Evolutionary conservation across 2,329 filamentous ascomycete species (phyloP), one percentile per base, ranked within the genome.

Genomic region (Sporothrix inflata): DNA sequence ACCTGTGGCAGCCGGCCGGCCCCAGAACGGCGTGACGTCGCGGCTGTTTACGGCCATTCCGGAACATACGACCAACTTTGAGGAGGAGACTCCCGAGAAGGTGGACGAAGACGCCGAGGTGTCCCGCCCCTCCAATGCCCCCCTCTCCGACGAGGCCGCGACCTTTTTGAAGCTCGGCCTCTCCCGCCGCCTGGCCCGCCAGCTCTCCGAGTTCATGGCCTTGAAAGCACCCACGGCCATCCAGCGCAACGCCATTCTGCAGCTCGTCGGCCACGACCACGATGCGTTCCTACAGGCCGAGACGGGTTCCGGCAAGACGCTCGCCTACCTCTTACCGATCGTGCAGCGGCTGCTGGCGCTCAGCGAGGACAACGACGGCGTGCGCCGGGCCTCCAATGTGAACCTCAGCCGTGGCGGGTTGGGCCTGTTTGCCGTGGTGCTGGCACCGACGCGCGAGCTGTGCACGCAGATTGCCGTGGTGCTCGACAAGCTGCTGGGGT

Each of bases 221-320:
- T 87, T 99, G 79, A 96, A 94, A 79, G 92, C 93, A 0, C 96
- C 96, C 6, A 99, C 96, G 0, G 94, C 93, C 0, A 98, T 99
- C 79, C 96, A 99, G 82, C 94, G 94, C 77, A 93, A 93, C 74
- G 92, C 95, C 0, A 91, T 99, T 51, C 87, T 92, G 55, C 91
- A 96, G 77, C 83, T 99, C 74, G 82, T 97, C 60, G 90, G 90
- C 55, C 91, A 92, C 70, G 92, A 97, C 77, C 90, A 89, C 61
- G 96, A 99, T 83, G 94, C 94, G 1, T 99, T 99, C 78, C 91
- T 99, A 45, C 96, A 98, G 80, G 97, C 96, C 2, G 92, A 99
- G 83, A 99, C 96, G 0, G 96, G 96, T 76, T 99, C 96, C 0
- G 96, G 96, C 82, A 99, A 99, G 83, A 99, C 96, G 0, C 83